A percentile compares a stretch with the other conserved stretches of the same genome.
Conservation (phyloP, 768 basidiomycete genomes). For the Boletellus ananas region DNA sequence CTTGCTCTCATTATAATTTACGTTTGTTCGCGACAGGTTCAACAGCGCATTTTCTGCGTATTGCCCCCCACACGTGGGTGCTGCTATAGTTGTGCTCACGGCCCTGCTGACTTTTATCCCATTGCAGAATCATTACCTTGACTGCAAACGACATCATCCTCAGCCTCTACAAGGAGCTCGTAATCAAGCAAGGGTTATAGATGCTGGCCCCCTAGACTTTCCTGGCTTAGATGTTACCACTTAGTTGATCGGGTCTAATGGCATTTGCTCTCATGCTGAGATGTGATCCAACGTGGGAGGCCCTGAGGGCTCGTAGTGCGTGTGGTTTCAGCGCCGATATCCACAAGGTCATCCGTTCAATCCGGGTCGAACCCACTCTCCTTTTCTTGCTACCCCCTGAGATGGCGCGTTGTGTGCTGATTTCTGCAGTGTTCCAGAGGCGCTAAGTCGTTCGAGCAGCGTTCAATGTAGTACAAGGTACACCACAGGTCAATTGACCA, state of each 20-base stretch:
- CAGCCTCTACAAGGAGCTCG: conserved; percentile 55
- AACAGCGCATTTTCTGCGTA: conserved; percentile 89
- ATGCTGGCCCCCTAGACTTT: background rate
- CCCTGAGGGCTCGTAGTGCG: conserved; percentile 27
- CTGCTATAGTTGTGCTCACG: background rate
- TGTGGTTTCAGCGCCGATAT: conserved; percentile 30
- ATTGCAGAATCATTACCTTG: conserved; percentile 78
- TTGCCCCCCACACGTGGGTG: conserved; percentile 85
- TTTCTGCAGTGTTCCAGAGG: background rate
- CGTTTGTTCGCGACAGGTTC: conserved; percentile 51
- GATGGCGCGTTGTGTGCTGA: too few species aligned
- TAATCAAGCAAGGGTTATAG: conserved; percentile 14
- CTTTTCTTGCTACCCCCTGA: background rate
- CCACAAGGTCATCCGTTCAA: conserved; percentile 46
- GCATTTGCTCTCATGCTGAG: too few species aligned
- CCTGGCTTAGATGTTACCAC: background rate
- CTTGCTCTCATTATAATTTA: background rate
- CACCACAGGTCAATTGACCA: conserved; percentile 11
- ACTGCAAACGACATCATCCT: conserved; percentile 82
- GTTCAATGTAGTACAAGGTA: background rate
- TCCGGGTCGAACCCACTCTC: conserved; percentile 35
- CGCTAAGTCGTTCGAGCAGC: background rate
- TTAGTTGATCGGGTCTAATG: background rate
- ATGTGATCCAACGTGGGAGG: background rate
- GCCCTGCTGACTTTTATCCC: conserved; percentile 1